Evolutionary conservation across 345 rosid species (phyloP), one percentile per base, ranked within the genome.

Genomic region (Ceriops zippeliana): DNA sequence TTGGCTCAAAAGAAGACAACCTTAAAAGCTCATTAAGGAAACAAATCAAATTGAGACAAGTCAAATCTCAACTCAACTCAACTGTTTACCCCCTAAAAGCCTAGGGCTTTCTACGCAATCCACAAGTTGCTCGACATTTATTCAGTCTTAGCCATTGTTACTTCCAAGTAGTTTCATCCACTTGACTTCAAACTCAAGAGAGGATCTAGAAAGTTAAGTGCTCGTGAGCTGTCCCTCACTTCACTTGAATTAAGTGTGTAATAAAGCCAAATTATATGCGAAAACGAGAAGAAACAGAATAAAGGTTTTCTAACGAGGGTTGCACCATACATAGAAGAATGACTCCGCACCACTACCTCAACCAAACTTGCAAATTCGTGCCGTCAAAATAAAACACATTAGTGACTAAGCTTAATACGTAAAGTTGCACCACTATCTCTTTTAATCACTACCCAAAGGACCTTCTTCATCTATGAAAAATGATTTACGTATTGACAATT

Each of bases 221-320:
- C 19, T 46, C 16, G 21, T 68, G 68, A 69, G 71, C 74, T 77
- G 81, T 73, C 63, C 57, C 61, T 65, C 69, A 73, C 62, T 66
- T 69, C 57, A 27, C 28, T 56, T 53, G 51, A 61, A 30, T 69
- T 47, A 5, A 52, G 65, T 35, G 4, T 11, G 42, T 35, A 34
- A n/a, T 54, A 30, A 65, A 72, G 47, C 21, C 66, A 66, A 63
- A 60, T 8, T 10, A 22, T 7, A 21, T 2, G 6, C 11, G 17
- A 54, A 21, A 21, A 26, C 16, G 28, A 22, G 58, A 26, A 54
- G 27, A 28, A 70, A 51, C 13, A 24, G 38, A 42, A 2, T 42
- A 42, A 42, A 42, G 19, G 49, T 13, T 3, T 9, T 42, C 49
- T 15, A 13, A 42, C 15, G 49, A 13, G 17, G 49, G 16, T 42